Percentiles rank a stretch among this genome's conserved stretches.
Conservation (phyloP, 345 rosid genomes). For the Sonneratia caseolaris region DNA sequence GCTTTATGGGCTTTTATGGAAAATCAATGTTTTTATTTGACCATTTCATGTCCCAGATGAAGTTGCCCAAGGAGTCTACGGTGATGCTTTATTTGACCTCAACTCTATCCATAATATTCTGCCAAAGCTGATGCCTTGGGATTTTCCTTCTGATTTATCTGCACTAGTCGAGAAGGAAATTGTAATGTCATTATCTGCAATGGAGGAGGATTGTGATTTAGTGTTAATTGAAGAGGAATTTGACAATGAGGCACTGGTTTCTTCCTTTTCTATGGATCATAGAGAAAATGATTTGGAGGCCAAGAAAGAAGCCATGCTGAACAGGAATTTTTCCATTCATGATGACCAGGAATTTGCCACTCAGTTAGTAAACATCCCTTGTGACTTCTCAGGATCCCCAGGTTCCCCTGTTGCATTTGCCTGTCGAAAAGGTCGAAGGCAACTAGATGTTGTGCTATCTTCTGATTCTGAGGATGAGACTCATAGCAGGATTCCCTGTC, state of each 20-base stretch:
- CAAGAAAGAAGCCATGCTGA: constrained; percentile 74
- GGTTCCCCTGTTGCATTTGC: constrained; percentile 34
- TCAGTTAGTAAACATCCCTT: constrained; percentile 15
- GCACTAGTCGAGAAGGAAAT: constrained; percentile 71
- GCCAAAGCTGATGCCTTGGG: constrained; percentile 59
- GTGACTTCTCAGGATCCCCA: constrained; percentile 32
- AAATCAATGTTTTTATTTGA: constrained; percentile 2
- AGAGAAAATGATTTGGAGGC: constrained; percentile 35
- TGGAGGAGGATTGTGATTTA: constrained; percentile 31
- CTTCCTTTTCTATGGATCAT: constrained; percentile 23
- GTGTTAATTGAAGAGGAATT: constrained; percentile 29
- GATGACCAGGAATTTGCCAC: constrained; percentile 33
- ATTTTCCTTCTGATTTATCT: constrained; percentile 63
- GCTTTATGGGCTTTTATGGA: neutral
- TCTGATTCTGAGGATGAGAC: constrained; percentile 84
- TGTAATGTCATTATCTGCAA: constrained; percentile 27
- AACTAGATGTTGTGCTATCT: constrained; percentile 41
- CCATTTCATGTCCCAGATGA: constrained; percentile 29
- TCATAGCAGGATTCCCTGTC: constrained; percentile 20
- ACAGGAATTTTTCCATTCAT: constrained; percentile 39
- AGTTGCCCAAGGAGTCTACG: constrained; percentile 9
- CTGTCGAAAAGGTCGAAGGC: constrained; percentile 31
- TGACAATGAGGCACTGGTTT: constrained; percentile 24
- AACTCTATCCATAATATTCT: constrained; percentile 49
- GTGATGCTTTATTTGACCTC: constrained; percentile 36